Percentiles rank a stretch among this genome's conserved stretches.
phyloP scores from a whole-genome alignment of 2,329 filamentous ascomycete species.

The Colletotrichum sp. region DNA sequence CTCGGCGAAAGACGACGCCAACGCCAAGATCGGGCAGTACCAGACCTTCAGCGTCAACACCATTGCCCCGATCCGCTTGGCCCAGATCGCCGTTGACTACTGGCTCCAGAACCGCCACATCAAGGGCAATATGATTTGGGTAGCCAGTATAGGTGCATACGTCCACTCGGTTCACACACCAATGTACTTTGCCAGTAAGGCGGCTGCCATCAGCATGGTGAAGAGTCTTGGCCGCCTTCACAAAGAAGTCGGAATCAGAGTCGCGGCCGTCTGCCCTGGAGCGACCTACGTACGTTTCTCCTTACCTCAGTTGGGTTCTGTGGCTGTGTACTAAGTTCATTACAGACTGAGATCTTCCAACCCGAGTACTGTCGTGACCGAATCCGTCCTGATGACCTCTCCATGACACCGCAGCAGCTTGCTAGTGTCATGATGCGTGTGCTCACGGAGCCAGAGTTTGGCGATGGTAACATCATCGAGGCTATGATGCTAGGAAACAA shows the following conservation, averaged over 20 bases:
- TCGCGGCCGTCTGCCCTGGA: neutral
- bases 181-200: conserved; percentile 33
- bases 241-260: neutral
- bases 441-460: conserved; percentile 17
- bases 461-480: conserved; percentile 25
- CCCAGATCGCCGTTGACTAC: conserved; percentile 31
- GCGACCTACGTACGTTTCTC: neutral
- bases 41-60: conserved; percentile 29
- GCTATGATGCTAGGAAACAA: conserved; percentile 14
- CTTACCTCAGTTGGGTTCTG: neutral
- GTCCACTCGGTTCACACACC: conserved; percentile 32
- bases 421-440: conserved; percentile 12
- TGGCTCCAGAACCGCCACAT: conserved; percentile 29
- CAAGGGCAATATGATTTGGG: conserved; percentile 40
- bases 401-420: neutral
- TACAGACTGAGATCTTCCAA: neutral
- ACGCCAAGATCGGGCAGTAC: conserved; percentile 26
- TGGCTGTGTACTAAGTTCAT: neutral
- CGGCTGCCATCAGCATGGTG: conserved; percentile 20
- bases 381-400: neutral
- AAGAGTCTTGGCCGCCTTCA: neutral
- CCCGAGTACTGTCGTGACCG: neutral
- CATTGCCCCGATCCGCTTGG: conserved; percentile 28
- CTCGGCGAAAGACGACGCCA: conserved; percentile 21
- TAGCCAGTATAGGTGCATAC: conserved; percentile 32